Conservation (phyloP, 2,329 filamentous ascomycete genomes). For the Xylariales sp. region DNA sequence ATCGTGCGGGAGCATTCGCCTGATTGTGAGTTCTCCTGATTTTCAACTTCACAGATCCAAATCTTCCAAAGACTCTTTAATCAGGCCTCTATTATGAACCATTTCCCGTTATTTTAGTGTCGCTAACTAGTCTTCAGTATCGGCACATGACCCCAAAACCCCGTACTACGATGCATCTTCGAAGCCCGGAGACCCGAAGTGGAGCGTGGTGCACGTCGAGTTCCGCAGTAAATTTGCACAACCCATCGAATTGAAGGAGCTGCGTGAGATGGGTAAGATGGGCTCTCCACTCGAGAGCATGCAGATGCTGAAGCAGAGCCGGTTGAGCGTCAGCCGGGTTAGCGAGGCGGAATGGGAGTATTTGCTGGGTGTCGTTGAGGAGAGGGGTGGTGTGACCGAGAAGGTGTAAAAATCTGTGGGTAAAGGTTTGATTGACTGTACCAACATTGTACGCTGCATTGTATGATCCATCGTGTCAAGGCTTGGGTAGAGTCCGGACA, state of each 20-base stretch:
- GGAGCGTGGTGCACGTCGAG: slow-evolving; percentile 85
- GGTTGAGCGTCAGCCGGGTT: slow-evolving; percentile 75
- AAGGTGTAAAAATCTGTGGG: slow-evolving; percentile 1
- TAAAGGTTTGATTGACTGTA: background rate
- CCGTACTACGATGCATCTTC: slow-evolving; percentile 84
- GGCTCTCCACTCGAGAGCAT: slow-evolving; percentile 63
- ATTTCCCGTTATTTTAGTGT: background rate
- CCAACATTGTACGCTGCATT: background rate
- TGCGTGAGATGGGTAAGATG: slow-evolving; percentile 58
- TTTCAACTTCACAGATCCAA: background rate
- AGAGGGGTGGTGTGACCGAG: slow-evolving; percentile 22
- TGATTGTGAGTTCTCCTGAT: slow-evolving; percentile 54
- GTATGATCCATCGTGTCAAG: slow-evolving; percentile 13
- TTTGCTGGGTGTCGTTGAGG: slow-evolving; percentile 48
- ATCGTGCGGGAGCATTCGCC: slow-evolving; percentile 79
- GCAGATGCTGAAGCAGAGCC: slow-evolving; percentile 77
- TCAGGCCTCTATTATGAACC: background rate
- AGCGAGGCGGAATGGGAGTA: slow-evolving; percentile 60
- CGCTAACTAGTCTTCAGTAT: slow-evolving; percentile 42
- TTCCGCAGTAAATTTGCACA: slow-evolving; percentile 78
- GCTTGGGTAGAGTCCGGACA: slow-evolving; percentile 20
- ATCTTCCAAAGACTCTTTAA: background rate
- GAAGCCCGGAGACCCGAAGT: slow-evolving; percentile 64
- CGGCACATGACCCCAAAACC: slow-evolving; percentile 64
- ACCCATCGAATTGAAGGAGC: slow-evolving; percentile 64